Conservation (phyloP, 2,329 filamentous ascomycete species). For the Botrytis porri region DNA sequence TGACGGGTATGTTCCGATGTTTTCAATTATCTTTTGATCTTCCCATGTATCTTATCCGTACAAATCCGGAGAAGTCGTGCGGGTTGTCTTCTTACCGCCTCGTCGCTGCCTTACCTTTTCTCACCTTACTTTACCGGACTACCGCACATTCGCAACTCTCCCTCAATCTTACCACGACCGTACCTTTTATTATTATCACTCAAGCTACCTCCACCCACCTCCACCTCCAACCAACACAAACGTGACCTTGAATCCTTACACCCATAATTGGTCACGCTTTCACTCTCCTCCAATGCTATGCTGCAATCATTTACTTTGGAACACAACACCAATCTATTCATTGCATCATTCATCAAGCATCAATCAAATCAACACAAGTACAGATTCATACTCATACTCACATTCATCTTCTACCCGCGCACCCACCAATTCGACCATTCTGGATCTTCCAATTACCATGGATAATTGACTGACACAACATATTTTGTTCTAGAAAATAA, state of each 20-base stretch:
- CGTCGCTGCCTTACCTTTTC: conserved; percentile 2
- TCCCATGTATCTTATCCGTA: not conserved
- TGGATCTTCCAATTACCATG: not conserved
- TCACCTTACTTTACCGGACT: not conserved
- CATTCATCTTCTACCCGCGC: not conserved
- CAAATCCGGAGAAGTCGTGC: not conserved
- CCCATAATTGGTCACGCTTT: not conserved
- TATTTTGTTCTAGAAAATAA: not conserved
- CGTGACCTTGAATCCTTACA: not conserved
- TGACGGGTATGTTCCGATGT: conserved; percentile 11
- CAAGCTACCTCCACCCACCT: not conserved
- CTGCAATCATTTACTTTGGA: not conserved
- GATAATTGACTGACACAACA: conserved; percentile 15
- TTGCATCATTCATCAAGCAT: not conserved
- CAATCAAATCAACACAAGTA: not conserved
- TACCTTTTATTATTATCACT: not conserved
- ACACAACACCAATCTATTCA: not conserved
- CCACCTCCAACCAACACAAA: not conserved
- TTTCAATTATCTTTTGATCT: not conserved
- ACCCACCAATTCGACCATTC: not conserved
- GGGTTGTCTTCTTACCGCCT: not conserved
- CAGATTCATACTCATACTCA: not conserved
- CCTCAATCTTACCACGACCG: not conserved
- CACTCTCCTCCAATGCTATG: not conserved
- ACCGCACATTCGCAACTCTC: not conserved